Conservation (phyloP, 2,329 filamentous ascomycete species). For the Periglandula ipomoeae region DNA sequence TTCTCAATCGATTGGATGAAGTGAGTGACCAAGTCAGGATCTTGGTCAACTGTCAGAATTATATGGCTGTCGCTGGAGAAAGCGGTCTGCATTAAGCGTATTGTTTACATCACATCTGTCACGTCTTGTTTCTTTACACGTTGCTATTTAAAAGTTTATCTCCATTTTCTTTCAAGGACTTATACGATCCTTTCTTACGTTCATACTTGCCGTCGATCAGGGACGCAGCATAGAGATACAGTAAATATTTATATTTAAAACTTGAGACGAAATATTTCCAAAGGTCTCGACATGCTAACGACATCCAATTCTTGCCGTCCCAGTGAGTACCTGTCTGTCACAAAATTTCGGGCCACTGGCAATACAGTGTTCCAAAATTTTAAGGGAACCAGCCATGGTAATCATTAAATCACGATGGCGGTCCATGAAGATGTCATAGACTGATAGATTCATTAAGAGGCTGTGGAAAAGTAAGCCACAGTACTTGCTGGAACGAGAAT, state of each 20-base stretch:
- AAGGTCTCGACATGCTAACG: too few relatives aligned
- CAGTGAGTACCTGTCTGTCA: too few relatives aligned
- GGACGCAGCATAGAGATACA: background rate
- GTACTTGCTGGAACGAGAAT: too few relatives aligned
- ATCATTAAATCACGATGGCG: too few relatives aligned
- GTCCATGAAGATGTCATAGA: too few relatives aligned
- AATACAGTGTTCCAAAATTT: too few relatives aligned
- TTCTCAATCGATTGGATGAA: slow-evolving; percentile 40
- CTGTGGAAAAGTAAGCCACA: too few relatives aligned
- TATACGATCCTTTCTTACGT: background rate
- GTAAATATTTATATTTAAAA: background rate
- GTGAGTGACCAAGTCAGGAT: slow-evolving; percentile 52
- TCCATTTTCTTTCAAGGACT: background rate
- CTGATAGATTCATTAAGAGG: too few relatives aligned
- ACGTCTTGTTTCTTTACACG: background rate
- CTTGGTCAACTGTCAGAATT: slow-evolving; percentile 46
- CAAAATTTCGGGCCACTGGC: too few relatives aligned
- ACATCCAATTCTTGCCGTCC: too few relatives aligned
- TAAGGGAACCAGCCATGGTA: too few relatives aligned
- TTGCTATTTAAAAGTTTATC: background rate
- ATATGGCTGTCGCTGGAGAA: slow-evolving; percentile 39
- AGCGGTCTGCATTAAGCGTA: slow-evolving; percentile 24
- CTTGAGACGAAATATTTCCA: too few relatives aligned
- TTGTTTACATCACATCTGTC: background rate
- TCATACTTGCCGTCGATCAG: background rate